Evolutionary conservation across 2,329 filamentous ascomycete genomes (phyloP).

Genomic region (Myriosclerotinia scirpicola): DNA sequence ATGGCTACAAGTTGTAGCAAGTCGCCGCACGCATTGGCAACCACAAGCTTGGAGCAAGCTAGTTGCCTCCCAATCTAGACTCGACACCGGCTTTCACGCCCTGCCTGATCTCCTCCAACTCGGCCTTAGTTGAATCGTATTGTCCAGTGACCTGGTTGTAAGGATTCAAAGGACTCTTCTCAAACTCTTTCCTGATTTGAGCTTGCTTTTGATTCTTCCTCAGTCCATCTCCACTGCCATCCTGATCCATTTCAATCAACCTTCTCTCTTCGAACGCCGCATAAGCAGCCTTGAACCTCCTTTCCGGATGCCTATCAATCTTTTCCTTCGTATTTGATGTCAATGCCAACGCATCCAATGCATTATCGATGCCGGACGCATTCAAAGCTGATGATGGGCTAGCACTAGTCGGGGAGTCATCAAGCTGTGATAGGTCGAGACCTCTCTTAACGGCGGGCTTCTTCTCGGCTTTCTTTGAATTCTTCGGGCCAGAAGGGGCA

Average conservation of each 20-base stretch:
- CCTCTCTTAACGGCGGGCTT: slow-evolving; percentile 60
- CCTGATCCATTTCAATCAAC: slow-evolving; percentile 79
- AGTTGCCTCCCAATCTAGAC: slow-evolving; percentile 54
- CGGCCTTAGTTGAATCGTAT: slow-evolving; percentile 78
- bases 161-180: slow-evolving; percentile 91
- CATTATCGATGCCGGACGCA: slow-evolving; percentile 89
- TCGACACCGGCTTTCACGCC: slow-evolving; percentile 75
- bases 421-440: slow-evolving; percentile 74
- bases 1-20: neutral
- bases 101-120: slow-evolving; percentile 65
- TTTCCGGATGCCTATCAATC: slow-evolving; percentile 85
- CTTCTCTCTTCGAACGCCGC: slow-evolving; percentile 78
- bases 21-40: neutral
- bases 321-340: slow-evolving; percentile 59
- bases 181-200: slow-evolving; percentile 85
- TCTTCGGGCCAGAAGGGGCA: slow-evolving; percentile 51
- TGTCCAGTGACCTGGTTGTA: slow-evolving; percentile 80
- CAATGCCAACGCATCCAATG: slow-evolving; percentile 80
- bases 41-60: slow-evolving; percentile 2
- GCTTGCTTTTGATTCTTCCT: slow-evolving; percentile 82
- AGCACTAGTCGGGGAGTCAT: slow-evolving; percentile 45
- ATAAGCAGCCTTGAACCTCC: slow-evolving; percentile 83
- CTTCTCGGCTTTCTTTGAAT: slow-evolving; percentile 66
- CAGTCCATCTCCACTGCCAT: slow-evolving; percentile 70
- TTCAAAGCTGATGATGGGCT: slow-evolving; percentile 62